Evolutionary conservation across 2,329 filamentous ascomycete genomes (phyloP).

Genomic region (Fusarium luffae): DNA sequence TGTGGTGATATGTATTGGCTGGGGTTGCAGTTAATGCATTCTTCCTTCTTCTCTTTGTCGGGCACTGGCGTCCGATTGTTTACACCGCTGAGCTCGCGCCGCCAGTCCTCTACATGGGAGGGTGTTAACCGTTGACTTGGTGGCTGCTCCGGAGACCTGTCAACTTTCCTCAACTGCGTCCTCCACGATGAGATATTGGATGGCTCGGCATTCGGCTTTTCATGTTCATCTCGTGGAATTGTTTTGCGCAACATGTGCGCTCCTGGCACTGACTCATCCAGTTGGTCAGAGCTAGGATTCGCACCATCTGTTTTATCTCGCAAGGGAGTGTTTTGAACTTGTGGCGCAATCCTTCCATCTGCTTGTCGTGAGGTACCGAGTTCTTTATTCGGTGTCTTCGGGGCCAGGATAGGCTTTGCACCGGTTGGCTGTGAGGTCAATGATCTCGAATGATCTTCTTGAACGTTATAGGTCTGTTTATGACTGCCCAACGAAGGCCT

Average conservation of each 20-base stretch:
- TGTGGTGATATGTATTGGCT: slow-evolving; percentile 30
- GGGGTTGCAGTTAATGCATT: slow-evolving; percentile 41
- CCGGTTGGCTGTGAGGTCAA: not conserved
- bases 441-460: slow-evolving; percentile 1
- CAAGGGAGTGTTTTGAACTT: not conserved
- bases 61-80: slow-evolving; percentile 22
- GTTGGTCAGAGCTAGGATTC: not conserved
- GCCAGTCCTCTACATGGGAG: slow-evolving; percentile 36
- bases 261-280: slow-evolving; percentile 2
- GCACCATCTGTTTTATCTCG: not conserved
- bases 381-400: not conserved
- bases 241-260: slow-evolving; percentile 18
- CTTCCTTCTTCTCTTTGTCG: slow-evolving; percentile 25
- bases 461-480: slow-evolving; percentile 2
- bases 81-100: slow-evolving; percentile 40
- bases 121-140: slow-evolving; percentile 21
- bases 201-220: slow-evolving; percentile 6
- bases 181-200: slow-evolving; percentile 38
- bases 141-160: slow-evolving; percentile 30
- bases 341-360: slow-evolving; percentile 2
- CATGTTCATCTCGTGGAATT: slow-evolving; percentile 1
- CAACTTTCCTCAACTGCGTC: slow-evolving; percentile 42
- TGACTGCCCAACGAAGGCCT: slow-evolving; percentile 24
- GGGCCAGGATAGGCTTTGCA: not conserved
- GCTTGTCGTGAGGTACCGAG: not conserved